Evolutionary conservation across 2,329 filamentous ascomycete species (phyloP), one percentile per base, ranked within the genome.

Genomic region (Cladosporium velox): DNA sequence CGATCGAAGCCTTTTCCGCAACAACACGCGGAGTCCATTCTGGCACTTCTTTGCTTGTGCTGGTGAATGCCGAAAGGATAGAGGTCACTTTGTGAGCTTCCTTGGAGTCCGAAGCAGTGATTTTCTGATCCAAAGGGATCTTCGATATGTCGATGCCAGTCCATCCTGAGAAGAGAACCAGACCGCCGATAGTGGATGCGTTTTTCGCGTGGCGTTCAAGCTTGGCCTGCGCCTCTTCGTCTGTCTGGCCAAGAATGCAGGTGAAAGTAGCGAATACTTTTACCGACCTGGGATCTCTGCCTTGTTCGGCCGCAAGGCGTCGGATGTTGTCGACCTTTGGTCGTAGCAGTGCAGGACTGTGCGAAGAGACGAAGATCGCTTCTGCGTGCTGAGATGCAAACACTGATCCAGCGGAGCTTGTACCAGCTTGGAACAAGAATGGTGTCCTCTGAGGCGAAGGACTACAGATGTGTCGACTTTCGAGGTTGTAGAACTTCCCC

Each of bases 371-470:
- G 67, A 88, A 88, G 55, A 88, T 85, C 1, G 83, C 86, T 76
- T 88, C 86, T 1, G 86, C 86, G 66, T 88, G 86, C 0, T 79
- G 83, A 2, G 85, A 81, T 0, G 84, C 86, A 69, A 88, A 89
- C 0, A 78, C 76, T 0, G 82, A 84, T 0, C 87, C 86, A 0
- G 86, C 86, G 18, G 83, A 70, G 0, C 86, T 88, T 0, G 85
- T 87, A 0, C 87, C 87, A 0, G 86, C 86, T 68, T 88, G 86
- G 67, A 79, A 79, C 3, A 79, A 70, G 52, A 79, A 72, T 6
- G 74, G 78, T 1, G 78, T 80, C 8, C 78, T 74, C 66, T 81
- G 79, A 0, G 78, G 78, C 3, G 77, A 77, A 1, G 78, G 79
- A 59, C 79, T 75, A 3, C 74, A 71, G 24, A 84, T 83, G 67